phyloP scores from a whole-genome alignment of 225 moss, liverwort and hornwort genomes.

The Polytrichum commune region DNA sequence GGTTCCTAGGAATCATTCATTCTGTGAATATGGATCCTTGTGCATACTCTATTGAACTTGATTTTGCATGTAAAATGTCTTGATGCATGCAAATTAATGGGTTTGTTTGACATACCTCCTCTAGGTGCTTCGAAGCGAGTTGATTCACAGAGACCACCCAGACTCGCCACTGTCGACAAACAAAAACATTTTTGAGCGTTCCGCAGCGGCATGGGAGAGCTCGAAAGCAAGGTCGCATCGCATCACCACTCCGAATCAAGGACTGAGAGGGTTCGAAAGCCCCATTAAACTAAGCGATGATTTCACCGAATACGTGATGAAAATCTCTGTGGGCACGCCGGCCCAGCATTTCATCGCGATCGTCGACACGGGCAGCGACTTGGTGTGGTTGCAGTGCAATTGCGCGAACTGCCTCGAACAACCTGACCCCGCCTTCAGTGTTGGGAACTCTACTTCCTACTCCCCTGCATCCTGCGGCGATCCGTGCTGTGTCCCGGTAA shows the following conservation, averaged over 20 bases:
- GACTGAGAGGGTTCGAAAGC: neutral
- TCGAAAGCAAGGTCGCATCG: no score
- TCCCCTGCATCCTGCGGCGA: no score
- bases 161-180: neutral
- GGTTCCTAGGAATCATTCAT: no score
- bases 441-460: no score
- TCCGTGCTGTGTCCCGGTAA: no score
- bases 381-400: constrained; percentile 49
- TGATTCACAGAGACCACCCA: neutral
- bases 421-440: no score
- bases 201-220: neutral
- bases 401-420: constrained; percentile 25
- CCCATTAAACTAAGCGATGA: no score
- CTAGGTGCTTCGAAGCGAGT: neutral
- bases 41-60: no score
- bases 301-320: constrained; percentile 4
- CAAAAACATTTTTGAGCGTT: neutral
- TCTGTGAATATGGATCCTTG: no score
- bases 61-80: no score
- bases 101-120: neutral
- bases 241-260: no score
- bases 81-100: no score
- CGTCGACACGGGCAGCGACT: constrained; percentile 43
- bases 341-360: neutral
- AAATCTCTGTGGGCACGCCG: constrained; percentile 8